A percentile compares a stretch with the other conserved stretches of the same genome.
Evolutionary conservation across 257 asterid species (phyloP).

Genomic region (Penstemon newberryi): DNA sequence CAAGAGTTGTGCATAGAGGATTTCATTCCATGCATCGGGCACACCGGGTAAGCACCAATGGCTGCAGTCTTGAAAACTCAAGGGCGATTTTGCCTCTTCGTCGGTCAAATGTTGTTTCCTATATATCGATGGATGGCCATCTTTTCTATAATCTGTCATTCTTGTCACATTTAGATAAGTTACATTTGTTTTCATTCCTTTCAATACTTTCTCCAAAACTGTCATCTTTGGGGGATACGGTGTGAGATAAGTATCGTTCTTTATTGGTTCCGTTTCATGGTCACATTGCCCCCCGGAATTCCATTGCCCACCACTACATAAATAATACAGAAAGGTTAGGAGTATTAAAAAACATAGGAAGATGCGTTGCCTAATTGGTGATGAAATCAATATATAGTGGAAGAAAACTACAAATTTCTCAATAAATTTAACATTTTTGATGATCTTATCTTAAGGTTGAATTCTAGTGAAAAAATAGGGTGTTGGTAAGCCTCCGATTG

Average conservation of each 20-base stretch:
- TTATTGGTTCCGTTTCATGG: constrained; percentile 67
- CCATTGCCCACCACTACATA: constrained; percentile 79
- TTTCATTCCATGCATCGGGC: constrained; percentile 75
- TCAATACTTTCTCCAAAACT: constrained; percentile 48
- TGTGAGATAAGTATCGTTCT: constrained; percentile 53
- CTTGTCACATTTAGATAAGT: constrained; percentile 59
- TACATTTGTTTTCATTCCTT: constrained; percentile 59
- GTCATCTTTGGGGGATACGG: constrained; percentile 57
- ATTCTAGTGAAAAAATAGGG: background rate
- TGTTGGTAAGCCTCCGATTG: too few relatives aligned
- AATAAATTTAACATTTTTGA: background rate
- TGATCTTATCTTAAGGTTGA: background rate
- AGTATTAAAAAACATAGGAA: background rate
- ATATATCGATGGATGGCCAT: constrained; percentile 71
- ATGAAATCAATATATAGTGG: background rate
- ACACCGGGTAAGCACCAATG: constrained; percentile 90
- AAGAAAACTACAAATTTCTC: background rate
- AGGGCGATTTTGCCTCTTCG: constrained; percentile 40
- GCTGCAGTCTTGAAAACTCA: constrained; percentile 63
- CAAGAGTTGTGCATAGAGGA: constrained; percentile 58
- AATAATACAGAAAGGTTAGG: background rate
- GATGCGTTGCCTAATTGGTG: background rate
- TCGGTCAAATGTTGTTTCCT: constrained; percentile 41
- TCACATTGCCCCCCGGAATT: constrained; percentile 76
- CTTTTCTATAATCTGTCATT: constrained; percentile 67